phyloP scores from a whole-genome alignment of 257 asterid species.

The Primulina huaijiensis region DNA sequence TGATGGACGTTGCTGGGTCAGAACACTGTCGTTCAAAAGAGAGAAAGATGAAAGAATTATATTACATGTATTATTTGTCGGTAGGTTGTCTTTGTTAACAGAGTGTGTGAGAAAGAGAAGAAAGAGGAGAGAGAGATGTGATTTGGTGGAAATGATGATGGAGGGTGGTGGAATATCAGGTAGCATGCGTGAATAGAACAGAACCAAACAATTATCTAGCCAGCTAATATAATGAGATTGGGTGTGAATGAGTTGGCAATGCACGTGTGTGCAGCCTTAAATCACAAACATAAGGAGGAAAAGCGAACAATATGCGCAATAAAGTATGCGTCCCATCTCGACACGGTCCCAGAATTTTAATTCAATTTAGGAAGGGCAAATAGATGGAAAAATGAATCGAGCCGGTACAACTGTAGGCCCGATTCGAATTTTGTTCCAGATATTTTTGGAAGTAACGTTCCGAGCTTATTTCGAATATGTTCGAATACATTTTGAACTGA shows the following conservation, averaged over 20 bases:
- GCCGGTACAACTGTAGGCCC: background rate
- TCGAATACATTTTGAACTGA: no score
- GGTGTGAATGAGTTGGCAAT: constrained; percentile 53
- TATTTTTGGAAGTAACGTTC: no score
- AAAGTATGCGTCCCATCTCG: background rate
- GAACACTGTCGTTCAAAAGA: constrained; percentile 26
- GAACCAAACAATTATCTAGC: background rate
- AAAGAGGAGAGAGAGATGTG: background rate
- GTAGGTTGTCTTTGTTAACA: constrained; percentile 20
- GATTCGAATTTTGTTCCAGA: background rate
- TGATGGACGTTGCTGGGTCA: constrained; percentile 24
- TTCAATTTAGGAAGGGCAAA: no score
- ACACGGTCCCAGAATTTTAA: background rate
- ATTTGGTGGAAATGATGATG: constrained; percentile 20
- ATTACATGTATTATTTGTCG: constrained; percentile 15
- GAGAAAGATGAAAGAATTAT: constrained; percentile 12
- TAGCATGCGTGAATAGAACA: constrained; percentile 44
- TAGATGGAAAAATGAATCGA: background rate
- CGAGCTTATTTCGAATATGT: background rate
- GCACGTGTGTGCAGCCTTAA: constrained; percentile 44
- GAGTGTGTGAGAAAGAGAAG: constrained; percentile 22
- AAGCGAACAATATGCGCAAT: background rate
- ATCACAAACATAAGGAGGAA: background rate
- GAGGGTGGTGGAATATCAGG: constrained; percentile 24
- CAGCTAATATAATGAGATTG: constrained; percentile 5